phyloP scores from a whole-genome alignment of 164 flowering plant species.

The Umbellularia californica region DNA sequence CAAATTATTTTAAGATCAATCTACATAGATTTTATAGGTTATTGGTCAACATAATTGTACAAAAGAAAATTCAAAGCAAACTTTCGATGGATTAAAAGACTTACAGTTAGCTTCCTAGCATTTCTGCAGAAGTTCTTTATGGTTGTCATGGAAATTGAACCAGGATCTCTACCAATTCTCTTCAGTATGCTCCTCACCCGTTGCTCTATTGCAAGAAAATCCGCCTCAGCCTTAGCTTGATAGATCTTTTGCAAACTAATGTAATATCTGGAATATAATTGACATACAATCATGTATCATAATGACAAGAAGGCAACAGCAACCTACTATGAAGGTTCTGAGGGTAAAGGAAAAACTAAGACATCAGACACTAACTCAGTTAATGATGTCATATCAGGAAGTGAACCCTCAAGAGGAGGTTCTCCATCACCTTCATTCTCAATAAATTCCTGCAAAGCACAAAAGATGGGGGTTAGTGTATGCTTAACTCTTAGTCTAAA shows the following conservation, averaged over 20 bases:
- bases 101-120: conserved; percentile 82
- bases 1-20: too few species aligned
- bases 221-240: conserved; percentile 95
- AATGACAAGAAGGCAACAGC: conserved; percentile 2
- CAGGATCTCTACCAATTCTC: conserved; percentile 77
- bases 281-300: conserved; percentile 5
- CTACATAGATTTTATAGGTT: too few species aligned
- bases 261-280: conserved; percentile 59
- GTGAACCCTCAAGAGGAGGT: conserved; percentile 91
- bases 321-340: background rate
- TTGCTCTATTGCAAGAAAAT: conserved; percentile 61
- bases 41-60: too few species aligned
- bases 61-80: too few species aligned
- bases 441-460: conserved; percentile 67
- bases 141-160: conserved; percentile 54
- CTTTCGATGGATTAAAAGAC: conserved; percentile 9
- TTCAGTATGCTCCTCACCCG: conserved; percentile 60
- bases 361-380: conserved; percentile 69
- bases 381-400: conserved; percentile 98
- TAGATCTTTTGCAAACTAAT: conserved; percentile 85
- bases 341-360: background rate
- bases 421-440: conserved; percentile 91
- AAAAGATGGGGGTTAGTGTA: background rate
- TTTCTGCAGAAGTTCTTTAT: conserved; percentile 84
- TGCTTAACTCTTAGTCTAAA: background rate